A percentile compares a stretch with the other conserved stretches of the same genome.
phyloP scores from a whole-genome alignment of 2,329 filamentous ascomycete genomes.

The Claviceps sp. region DNA sequence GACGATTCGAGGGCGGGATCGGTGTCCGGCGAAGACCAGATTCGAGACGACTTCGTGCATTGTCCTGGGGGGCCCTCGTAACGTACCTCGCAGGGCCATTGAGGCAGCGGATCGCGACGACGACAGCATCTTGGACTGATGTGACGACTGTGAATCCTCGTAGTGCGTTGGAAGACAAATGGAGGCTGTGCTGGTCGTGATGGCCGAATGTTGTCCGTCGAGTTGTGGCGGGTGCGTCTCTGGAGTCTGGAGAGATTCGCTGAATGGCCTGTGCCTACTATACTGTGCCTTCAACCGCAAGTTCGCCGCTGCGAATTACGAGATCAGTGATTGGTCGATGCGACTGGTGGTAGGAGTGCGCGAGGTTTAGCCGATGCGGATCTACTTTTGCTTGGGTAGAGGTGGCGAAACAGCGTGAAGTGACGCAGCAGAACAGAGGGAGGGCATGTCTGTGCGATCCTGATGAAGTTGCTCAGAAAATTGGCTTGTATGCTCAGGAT shows the following conservation, averaged over 20 bases:
- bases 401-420: not conserved
- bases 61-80: not conserved
- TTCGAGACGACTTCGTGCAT: not conserved
- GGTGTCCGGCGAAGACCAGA: no score
- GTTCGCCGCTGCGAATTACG: constrained; percentile 14
- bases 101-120: constrained; percentile 37
- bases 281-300: not conserved
- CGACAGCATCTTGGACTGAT: constrained; percentile 27
- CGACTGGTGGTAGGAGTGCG: not conserved
- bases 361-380: constrained; percentile 17
- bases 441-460: no score
- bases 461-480: no score
- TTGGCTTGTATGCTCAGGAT: no score
- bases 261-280: not conserved
- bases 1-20: no score
- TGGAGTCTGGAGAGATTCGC: not conserved
- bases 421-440: not conserved
- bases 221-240: no score
- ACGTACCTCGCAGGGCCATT: constrained; percentile 37
- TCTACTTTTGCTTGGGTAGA: not conserved
- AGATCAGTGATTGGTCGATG: constrained; percentile 17
- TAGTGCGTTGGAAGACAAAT: no score
- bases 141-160: not conserved
- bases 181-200: no score
- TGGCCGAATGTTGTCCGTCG: no score